phyloP scores from a whole-genome alignment of 441 rosid species.

The Viola pubescens region DNA sequence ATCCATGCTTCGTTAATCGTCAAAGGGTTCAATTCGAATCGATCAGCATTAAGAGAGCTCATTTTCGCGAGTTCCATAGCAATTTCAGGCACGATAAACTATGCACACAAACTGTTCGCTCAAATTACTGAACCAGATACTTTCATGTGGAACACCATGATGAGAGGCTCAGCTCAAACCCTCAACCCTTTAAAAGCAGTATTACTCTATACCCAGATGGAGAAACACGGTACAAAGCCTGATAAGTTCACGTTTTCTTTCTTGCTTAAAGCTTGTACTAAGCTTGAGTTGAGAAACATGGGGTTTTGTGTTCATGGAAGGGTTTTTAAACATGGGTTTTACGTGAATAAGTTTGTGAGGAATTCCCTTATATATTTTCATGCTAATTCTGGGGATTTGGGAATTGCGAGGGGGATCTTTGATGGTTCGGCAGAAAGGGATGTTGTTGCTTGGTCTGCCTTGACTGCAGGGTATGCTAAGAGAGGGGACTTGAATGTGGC shows the following conservation, averaged over 20 bases:
- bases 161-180: slow-evolving; percentile 69
- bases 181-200: slow-evolving; percentile 33
- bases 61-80: slow-evolving; percentile 40
- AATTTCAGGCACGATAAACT: slow-evolving; percentile 40
- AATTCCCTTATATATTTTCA: slow-evolving; percentile 64
- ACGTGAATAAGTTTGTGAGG: slow-evolving; percentile 46
- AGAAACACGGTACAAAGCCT: slow-evolving; percentile 34
- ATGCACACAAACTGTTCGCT: slow-evolving; percentile 64
- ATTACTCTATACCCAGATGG: slow-evolving; percentile 50
- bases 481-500: slow-evolving; percentile 47
- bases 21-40: slow-evolving; percentile 51
- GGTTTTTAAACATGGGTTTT: slow-evolving; percentile 53
- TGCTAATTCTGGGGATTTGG: slow-evolving; percentile 66
- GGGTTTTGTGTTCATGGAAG: slow-evolving; percentile 65
- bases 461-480: slow-evolving; percentile 69
- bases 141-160: slow-evolving; percentile 59
- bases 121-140: slow-evolving; percentile 52
- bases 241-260: slow-evolving; percentile 63
- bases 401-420: slow-evolving; percentile 44
- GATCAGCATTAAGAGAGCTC: slow-evolving; percentile 51
- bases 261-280: slow-evolving; percentile 67
- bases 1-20: slow-evolving; percentile 49
- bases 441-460: slow-evolving; percentile 73
- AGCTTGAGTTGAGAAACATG: slow-evolving; percentile 43
- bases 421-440: slow-evolving; percentile 46